A percentile compares a stretch with the other conserved stretches of the same genome.
These are phyloP conservation scores for Calonectria pauciramosa DNA, from an alignment of 2,329 filamentous ascomycete species.

Conservation along the genomic window DNA sequence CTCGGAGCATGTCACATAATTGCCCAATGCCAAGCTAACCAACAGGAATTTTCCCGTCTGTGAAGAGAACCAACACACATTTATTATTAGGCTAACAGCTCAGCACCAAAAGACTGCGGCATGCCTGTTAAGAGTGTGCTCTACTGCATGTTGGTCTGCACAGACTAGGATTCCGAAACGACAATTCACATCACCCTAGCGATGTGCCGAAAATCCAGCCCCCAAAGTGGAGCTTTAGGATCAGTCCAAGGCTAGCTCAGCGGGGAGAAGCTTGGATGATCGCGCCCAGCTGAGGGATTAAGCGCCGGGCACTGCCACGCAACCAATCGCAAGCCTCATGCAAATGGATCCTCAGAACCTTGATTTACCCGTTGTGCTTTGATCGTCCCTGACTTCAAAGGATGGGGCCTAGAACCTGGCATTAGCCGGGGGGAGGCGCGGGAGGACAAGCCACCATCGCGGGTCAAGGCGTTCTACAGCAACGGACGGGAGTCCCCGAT, in stretches of 20 bases:
- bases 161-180: conserved; percentile 35
- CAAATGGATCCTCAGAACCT: background rate
- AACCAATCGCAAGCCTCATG: background rate
- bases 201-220: conserved; percentile 6
- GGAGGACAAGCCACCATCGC: conserved; percentile 6
- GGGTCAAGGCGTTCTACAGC: background rate
- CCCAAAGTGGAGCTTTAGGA: background rate
- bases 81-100: conserved; percentile 28
- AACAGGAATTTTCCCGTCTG: background rate
- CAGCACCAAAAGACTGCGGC: conserved; percentile 1
- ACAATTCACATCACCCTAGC: background rate
- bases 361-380: background rate
- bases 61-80: conserved; percentile 10
- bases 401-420: background rate
- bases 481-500: background rate
- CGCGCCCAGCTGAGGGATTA: conserved; percentile 6
- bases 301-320: background rate
- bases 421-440: background rate
- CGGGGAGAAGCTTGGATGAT: background rate
- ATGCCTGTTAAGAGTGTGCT: conserved; percentile 31
- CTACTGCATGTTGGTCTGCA: conserved; percentile 36
- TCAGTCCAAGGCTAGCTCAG: background rate
- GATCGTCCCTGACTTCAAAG: background rate
- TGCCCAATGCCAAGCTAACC: background rate
- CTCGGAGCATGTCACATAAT: background rate